Conservation (phyloP, 2,329 filamentous ascomycete genomes). For the Lasiodiplodia hormozganensis region DNA sequence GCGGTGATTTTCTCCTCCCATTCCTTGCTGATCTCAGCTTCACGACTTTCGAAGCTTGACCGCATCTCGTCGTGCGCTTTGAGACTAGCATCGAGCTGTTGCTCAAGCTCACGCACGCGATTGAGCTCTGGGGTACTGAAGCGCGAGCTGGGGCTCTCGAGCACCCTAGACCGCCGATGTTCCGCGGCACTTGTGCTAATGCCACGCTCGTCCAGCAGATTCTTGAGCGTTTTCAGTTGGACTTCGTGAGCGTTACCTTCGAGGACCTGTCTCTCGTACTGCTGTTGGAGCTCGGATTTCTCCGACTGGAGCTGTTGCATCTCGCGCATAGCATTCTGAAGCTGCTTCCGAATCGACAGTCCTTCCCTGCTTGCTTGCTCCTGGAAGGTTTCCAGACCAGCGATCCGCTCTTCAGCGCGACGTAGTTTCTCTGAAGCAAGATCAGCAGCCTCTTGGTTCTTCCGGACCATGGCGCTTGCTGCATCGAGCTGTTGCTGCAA, state of each 20-base stretch:
- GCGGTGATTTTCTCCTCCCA: conserved; percentile 94
- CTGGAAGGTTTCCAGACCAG: conserved; percentile 94
- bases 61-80: conserved; percentile 88
- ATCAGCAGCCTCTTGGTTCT: conserved; percentile 89
- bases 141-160: conserved; percentile 75
- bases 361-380: conserved; percentile 96
- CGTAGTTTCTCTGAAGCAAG: conserved; percentile 85
- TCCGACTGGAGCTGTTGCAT: conserved; percentile 80
- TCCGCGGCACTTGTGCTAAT: conserved; percentile 72
- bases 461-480: conserved; percentile 80
- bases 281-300: conserved; percentile 81
- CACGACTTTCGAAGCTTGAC: conserved; percentile 75
- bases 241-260: conserved; percentile 93
- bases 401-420: conserved; percentile 93
- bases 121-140: conserved; percentile 80
- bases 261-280: conserved; percentile 83
- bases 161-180: conserved; percentile 71
- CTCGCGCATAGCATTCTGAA: conserved; percentile 84
- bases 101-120: conserved; percentile 83
- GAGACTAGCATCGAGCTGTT: conserved; percentile 78
- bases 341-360: conserved; percentile 84
- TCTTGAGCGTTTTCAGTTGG: conserved; percentile 91
- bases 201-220: conserved; percentile 87
- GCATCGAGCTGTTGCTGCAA: conserved; percentile 81
- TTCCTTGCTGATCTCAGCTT: conserved; percentile 84